A percentile compares a stretch with the other conserved stretches of the same genome.
These are phyloP conservation scores for Dactylorhiza incarnata DNA, from an alignment of 106 monocot genomes.

Conservation along the genomic window DNA sequence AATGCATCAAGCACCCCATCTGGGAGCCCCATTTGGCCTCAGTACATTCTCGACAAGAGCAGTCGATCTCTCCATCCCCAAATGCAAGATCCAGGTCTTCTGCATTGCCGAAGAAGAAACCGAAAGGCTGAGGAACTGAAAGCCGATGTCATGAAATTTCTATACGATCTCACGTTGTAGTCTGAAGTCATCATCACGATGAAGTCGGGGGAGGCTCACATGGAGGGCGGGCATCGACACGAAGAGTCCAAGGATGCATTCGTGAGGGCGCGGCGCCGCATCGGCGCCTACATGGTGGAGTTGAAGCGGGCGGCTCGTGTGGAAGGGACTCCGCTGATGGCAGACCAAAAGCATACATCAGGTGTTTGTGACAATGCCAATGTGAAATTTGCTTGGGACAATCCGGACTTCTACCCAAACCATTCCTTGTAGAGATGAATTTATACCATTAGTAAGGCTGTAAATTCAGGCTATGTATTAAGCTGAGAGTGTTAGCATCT, in stretches of 20 bases:
- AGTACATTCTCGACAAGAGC: too few species aligned
- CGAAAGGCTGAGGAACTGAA: slow-evolving; percentile 89
- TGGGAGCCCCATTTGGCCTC: too few species aligned
- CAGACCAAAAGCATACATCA: slow-evolving; percentile 61
- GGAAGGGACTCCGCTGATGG: slow-evolving; percentile 68
- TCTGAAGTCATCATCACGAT: slow-evolving; percentile 92
- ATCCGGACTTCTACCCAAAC: too few species aligned
- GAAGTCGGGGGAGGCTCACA: slow-evolving; percentile 72
- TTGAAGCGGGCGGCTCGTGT: slow-evolving; percentile 49
- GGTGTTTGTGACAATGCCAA: too few species aligned
- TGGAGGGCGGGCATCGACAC: slow-evolving; percentile 43
- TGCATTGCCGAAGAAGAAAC: slow-evolving; percentile 97
- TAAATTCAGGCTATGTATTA: too few species aligned
- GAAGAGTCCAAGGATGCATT: slow-evolving; percentile 76
- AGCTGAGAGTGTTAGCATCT: too few species aligned
- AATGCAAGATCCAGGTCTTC: slow-evolving; percentile 96
- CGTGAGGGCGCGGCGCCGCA: slow-evolving; percentile 48
- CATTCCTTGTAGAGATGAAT: too few species aligned
- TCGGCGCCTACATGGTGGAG: slow-evolving; percentile 57
- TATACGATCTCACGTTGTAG: slow-evolving; percentile 94
- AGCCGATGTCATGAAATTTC: slow-evolving; percentile 83
- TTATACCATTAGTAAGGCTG: too few species aligned
- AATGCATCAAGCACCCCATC: too few species aligned
- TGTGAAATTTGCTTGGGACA: too few species aligned
- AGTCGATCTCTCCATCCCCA: too few species aligned